These are phyloP conservation scores for Komagataella pseudopastoris DNA, from an alignment of 805 yeast species.

Conservation along the genomic window DNA sequence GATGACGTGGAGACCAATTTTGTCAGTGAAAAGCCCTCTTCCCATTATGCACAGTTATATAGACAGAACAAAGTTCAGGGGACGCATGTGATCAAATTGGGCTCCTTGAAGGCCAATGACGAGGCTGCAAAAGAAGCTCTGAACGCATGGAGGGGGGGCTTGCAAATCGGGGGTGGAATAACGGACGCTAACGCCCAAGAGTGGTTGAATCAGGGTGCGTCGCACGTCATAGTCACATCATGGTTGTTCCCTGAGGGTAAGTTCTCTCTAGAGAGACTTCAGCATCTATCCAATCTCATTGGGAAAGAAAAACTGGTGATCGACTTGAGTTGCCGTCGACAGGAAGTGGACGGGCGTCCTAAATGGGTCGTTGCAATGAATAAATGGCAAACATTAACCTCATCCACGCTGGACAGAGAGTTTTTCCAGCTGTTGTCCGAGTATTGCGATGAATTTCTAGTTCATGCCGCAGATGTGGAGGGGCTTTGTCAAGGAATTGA, in stretches of 20 bases:
- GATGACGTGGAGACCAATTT: constrained; percentile 51
- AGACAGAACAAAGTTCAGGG: constrained; percentile 44
- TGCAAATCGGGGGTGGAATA: constrained; percentile 94
- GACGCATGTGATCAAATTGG: constrained; percentile 89
- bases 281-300: constrained; percentile 33
- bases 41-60: constrained; percentile 65
- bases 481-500: constrained; percentile 94
- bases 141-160: constrained; percentile 50
- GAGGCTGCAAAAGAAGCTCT: constrained; percentile 72
- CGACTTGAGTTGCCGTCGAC: constrained; percentile 73
- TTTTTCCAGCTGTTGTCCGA: constrained; percentile 39
- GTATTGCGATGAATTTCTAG: constrained; percentile 76
- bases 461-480: constrained; percentile 98
- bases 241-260: constrained; percentile 69
- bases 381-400: constrained; percentile 90
- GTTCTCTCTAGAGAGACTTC: constrained; percentile 37
- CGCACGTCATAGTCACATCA: constrained; percentile 84
- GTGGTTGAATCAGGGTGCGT: constrained; percentile 74
- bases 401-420: constrained; percentile 35
- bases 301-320: constrained; percentile 66
- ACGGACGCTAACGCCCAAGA: constrained; percentile 52
- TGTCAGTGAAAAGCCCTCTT: constrained; percentile 61
- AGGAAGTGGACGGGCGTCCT: constrained; percentile 12
- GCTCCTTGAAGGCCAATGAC: constrained; percentile 64
- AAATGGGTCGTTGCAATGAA: constrained; percentile 96